phyloP scores from a whole-genome alignment of 345 rosid species.

The Triadica sebifera region DNA sequence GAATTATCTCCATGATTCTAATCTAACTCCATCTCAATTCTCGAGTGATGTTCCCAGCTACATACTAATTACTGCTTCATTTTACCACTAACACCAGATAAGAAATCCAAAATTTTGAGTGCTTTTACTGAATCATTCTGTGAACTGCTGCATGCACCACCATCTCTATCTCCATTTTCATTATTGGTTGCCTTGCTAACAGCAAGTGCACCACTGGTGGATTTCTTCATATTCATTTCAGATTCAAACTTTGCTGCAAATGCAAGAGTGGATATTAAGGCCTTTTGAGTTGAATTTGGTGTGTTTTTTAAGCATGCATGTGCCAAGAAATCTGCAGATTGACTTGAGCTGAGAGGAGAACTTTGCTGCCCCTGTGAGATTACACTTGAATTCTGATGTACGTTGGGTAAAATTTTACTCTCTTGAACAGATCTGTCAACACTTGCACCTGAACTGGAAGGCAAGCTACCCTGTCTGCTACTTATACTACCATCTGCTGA shows the following conservation, averaged over 20 bases:
- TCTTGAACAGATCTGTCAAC: constrained; percentile 25
- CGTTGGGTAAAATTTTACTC: constrained; percentile 17
- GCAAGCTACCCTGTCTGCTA: constrained; percentile 13
- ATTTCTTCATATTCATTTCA: constrained; percentile 32
- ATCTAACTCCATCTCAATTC: no score
- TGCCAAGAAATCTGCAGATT: constrained; percentile 27
- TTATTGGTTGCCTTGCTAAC: constrained; percentile 14
- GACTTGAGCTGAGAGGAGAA: constrained; percentile 27
- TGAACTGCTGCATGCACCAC: constrained; percentile 22
- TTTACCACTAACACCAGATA: constrained; percentile 42
- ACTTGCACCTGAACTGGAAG: constrained; percentile 16
- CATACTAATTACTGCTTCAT: constrained; percentile 8
- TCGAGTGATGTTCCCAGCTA: not conserved
- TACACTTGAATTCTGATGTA: constrained; percentile 19
- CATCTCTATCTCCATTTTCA: constrained; percentile 14
- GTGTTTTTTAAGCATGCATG: constrained; percentile 25
- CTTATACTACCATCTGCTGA: constrained; percentile 12
- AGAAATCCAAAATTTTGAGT: constrained; percentile 54
- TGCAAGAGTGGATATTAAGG: constrained; percentile 55
- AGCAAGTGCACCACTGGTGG: constrained; percentile 17
- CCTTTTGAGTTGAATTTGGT: constrained; percentile 44
- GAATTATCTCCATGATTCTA: no score
- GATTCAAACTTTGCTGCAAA: constrained; percentile 60
- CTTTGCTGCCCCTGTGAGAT: constrained; percentile 22
- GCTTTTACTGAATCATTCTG: constrained; percentile 36